Evolutionary conservation across 805 yeast species (phyloP), one percentile per base, ranked within the genome.

Genomic region (Candida sanyiensis): DNA sequence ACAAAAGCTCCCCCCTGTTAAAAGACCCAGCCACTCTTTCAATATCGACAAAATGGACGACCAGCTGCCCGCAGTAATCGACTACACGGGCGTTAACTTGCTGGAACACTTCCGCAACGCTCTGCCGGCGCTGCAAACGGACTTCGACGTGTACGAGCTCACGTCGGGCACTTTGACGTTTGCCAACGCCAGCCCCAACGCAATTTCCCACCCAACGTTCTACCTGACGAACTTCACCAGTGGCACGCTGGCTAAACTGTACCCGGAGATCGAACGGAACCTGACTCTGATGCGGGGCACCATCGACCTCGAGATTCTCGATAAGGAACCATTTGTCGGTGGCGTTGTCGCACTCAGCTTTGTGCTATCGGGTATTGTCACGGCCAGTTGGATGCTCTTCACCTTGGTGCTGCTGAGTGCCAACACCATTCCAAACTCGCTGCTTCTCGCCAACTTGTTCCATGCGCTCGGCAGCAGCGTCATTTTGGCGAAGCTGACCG

Each of bases 371-470:
- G 75, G 79, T 0, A 64, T 74, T 15, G 75, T 77, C 43, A 74
- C 76, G 6, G 70, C 80, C 12, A 66, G 80, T 20, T 85, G 94
- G 94, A 75, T 83, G 76, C 63, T 85, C 19, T 60, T 80, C 36
- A 44, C 82, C 13, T 58, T 83, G 24, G 63, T 82, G 30, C 52
- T 73, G 16, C 54, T 84, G 23, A 70, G 76, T 16, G 74, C 72
- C 28, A 74, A 74, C 47, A 62, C 73, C 19, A 73, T 81, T 39
- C 87, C 89, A 4, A 54, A 64, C 28, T 57, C 77, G 31, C 70
- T 84, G 26, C 73, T 72, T 28, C 22, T 78, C 8, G 75, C 83
- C 5, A 75, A 82, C n/a, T 47, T 78, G 16, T 63, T 76, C 38
- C 71, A 70, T 40, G 75, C 86, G 11, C 59, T 73, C 2, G 65